A percentile compares a stretch with the other conserved stretches of the same genome.
These are phyloP conservation scores for Wickerhamiella shivajii DNA, from an alignment of 805 yeast genomes.

Conservation along the genomic window DNA sequence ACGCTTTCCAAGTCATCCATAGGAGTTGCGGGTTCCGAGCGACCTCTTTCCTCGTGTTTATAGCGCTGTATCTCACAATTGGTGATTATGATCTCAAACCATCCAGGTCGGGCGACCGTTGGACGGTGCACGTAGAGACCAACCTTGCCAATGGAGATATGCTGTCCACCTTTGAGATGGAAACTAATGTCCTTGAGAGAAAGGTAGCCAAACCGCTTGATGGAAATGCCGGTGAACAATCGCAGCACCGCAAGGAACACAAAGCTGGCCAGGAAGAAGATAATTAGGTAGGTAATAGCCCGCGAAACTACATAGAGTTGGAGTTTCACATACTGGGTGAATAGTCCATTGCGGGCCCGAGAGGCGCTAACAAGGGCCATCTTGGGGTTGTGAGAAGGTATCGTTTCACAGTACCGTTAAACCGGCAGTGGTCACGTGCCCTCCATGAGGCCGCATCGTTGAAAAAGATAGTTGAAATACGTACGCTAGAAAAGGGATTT, in stretches of 20 bases:
- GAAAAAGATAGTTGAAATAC: too few relatives aligned
- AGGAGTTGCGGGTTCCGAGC: too few relatives aligned
- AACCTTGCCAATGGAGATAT: conserved; percentile 23
- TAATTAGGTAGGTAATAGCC: conserved; percentile 13
- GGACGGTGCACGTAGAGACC: conserved; percentile 28
- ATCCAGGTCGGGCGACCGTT: conserved; percentile 29
- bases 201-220: conserved; percentile 29
- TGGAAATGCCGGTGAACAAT: conserved; percentile 28
- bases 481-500: too few relatives aligned
- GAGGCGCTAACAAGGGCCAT: not conserved
- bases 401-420: too few relatives aligned
- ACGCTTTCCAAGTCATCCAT: conserved; percentile 2
- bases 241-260: conserved; percentile 27
- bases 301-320: conserved; percentile 18
- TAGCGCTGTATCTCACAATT: conserved; percentile 20
- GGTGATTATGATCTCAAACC: conserved; percentile 23
- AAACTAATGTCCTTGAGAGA: conserved; percentile 26
- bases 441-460: too few relatives aligned
- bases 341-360: conserved; percentile 4
- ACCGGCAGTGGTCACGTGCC: too few relatives aligned
- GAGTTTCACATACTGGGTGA: conserved; percentile 15
- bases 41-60: conserved; percentile 2
- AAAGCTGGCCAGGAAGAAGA: conserved; percentile 23
- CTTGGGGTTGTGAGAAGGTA: too few relatives aligned
- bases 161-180: conserved; percentile 24